Conservation (phyloP, 2,329 filamentous ascomycete genomes). For the Sphaerulina vaccinii region DNA sequence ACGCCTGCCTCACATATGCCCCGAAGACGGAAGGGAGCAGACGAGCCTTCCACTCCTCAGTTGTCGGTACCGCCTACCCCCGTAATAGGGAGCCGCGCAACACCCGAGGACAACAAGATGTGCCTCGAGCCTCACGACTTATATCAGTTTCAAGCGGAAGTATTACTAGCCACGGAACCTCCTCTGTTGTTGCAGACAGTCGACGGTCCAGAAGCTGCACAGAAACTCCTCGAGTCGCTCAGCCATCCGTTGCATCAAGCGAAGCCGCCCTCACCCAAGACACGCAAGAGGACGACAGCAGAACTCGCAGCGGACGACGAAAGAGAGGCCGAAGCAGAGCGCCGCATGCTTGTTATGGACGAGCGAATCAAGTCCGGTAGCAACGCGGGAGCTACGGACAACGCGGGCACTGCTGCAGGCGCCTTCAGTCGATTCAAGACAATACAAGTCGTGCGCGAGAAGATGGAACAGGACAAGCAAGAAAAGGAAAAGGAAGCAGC, state of each 20-base stretch:
- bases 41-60: slow-evolving; percentile 52
- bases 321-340: slow-evolving; percentile 80
- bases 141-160: slow-evolving; percentile 71
- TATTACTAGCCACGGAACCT: slow-evolving; percentile 70
- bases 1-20: slow-evolving; percentile 60
- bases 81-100: slow-evolving; percentile 41
- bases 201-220: slow-evolving; percentile 65
- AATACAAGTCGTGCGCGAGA: slow-evolving; percentile 69
- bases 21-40: slow-evolving; percentile 41
- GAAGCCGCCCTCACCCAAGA: slow-evolving; percentile 78
- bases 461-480: slow-evolving; percentile 58
- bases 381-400: slow-evolving; percentile 61
- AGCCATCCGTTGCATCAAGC: slow-evolving; percentile 75
- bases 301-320: slow-evolving; percentile 96
- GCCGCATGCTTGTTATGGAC: slow-evolving; percentile 90
- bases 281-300: slow-evolving; percentile 86
- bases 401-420: slow-evolving; percentile 62
- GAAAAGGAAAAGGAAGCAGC: slow-evolving; percentile 58
- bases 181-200: slow-evolving; percentile 77
- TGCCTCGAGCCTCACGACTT: slow-evolving; percentile 74
- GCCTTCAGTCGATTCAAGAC: slow-evolving; percentile 92
- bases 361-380: slow-evolving; percentile 68
- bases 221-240: slow-evolving; percentile 68
- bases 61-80: slow-evolving; percentile 47
- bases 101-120: slow-evolving; percentile 52